Conservation (phyloP, 805 yeast species). For the Cyberlindnera saturnus region DNA sequence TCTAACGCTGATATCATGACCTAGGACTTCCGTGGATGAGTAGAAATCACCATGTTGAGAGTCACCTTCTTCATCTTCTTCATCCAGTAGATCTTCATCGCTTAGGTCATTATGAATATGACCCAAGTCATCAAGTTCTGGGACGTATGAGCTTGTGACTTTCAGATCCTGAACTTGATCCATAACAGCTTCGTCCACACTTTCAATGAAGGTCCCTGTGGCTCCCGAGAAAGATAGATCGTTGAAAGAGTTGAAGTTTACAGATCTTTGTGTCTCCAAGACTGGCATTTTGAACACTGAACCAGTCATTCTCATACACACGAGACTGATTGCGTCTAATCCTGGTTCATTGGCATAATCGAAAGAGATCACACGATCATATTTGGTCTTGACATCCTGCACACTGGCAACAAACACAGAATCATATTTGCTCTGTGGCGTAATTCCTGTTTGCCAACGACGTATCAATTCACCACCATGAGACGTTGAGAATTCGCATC, state of each 20-base stretch:
- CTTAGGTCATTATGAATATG: conserved; percentile 20
- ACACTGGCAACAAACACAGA: conserved; percentile 72
- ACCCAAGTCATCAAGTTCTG: conserved; percentile 22
- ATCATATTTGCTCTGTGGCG: conserved; percentile 42
- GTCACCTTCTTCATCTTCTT: conserved; percentile 17
- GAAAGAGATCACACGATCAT: conserved; percentile 77
- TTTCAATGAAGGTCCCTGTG: conserved; percentile 39
- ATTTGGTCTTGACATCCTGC: conserved; percentile 65
- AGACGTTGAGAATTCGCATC: conserved; percentile 72
- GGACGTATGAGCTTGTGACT: not conserved
- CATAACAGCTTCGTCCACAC: conserved; percentile 25
- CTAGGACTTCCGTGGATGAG: conserved; percentile 41
- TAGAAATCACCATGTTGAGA: conserved; percentile 22
- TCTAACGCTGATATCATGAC: conserved; percentile 66
- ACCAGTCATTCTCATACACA: conserved; percentile 90
- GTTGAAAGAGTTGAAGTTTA: conserved; percentile 63
- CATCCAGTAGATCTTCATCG: conserved; percentile 11
- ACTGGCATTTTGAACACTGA: conserved; percentile 77
- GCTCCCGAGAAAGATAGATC: conserved; percentile 58
- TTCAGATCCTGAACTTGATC: conserved; percentile 17
- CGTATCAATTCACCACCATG: conserved; percentile 74
- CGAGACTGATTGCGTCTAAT: conserved; percentile 55
- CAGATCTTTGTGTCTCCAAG: conserved; percentile 54
- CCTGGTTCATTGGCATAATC: conserved; percentile 44
- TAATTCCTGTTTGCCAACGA: conserved; percentile 71